These are phyloP conservation scores for Gloeopeniophorella convolvens DNA, from an alignment of 768 basidiomycete species.

Conservation along the genomic window DNA sequence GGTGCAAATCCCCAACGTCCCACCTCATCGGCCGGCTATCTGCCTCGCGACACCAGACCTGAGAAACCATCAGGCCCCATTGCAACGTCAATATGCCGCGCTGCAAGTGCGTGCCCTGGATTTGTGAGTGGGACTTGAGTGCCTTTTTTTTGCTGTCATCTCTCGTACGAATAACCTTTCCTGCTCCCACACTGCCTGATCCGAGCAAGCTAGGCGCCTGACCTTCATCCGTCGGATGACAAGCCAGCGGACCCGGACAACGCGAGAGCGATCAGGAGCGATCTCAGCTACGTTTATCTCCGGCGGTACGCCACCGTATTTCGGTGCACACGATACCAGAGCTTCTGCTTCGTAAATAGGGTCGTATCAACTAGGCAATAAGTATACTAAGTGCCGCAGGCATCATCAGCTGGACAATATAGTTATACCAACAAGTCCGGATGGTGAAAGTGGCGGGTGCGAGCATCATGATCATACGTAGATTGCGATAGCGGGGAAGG, in stretches of 20 bases:
- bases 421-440: too few relatives aligned
- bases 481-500: not conserved
- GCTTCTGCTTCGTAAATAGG: not conserved
- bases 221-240: not conserved
- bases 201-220: not conserved
- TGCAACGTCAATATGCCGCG: too few relatives aligned
- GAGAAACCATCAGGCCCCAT: not conserved
- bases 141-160: not conserved
- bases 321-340: not conserved
- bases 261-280: too few relatives aligned
- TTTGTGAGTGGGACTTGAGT: not conserved
- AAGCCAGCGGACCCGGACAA: not conserved
- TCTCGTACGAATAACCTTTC: not conserved
- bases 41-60: not conserved
- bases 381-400: conserved; percentile 5
- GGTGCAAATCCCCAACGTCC: not conserved
- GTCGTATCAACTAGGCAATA: conserved; percentile 5
- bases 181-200: not conserved
- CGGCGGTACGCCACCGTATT: conserved; percentile 1
- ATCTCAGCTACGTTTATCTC: not conserved
- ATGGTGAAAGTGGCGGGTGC: not conserved
- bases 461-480: not conserved
- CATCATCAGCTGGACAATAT: not conserved
- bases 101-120: not conserved
- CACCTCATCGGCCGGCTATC: not conserved